Base-by-base conservation (phyloP, 768 basidiomycete genomes). In the Naganishia friedmannii region DNA sequence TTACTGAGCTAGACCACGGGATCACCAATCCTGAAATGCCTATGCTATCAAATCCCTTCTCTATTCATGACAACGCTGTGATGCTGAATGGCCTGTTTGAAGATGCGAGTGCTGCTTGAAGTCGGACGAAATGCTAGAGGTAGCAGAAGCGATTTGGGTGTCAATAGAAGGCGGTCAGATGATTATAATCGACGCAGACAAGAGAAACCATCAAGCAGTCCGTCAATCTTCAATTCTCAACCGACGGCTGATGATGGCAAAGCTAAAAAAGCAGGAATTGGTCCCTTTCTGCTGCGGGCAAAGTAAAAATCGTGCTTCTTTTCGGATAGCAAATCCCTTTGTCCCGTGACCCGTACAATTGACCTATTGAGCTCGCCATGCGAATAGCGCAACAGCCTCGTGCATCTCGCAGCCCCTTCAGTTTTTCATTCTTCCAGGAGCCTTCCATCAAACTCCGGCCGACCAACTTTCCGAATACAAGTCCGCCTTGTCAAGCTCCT, bases 61-160 rank as follows among this genome's bases (percentile, higher is more conserved):
- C 48, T 51, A n/a, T 51, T 51, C 48, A 51, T 51, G 48, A 51
- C 48, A 21, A 51, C n/a, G 48, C 48, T 51, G 17, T 51, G 12
- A 2, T 23, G 23, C 23, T 26, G n/a, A 26, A 51, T 6, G 23
- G 19, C 48, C n/a, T n/a, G n/a, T 51, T 12, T 51, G 21, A 23
- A 51, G 48, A 7, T 51, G 13, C n/a, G 23, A 51, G 48, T 51
- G 23, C 23, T 4, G n/a, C 23, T 23, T 51, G 23, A 26, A 51
- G 23, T n/a, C n/a, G n/a, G n/a, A 51, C 48, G 48, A 51, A 21
- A 8, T 51, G 48, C 48, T 51, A 51, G n/a, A 51, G 48, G 48
- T 51, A 7, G 12, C 42, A 51, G n/a, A 23, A 23, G 23, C 12
- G 48, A 13, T 51, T 51, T 21, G n/a, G 7, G n/a, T 26, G 48